Evolutionary conservation across 208 protist genomes (phyloP), one percentile per base, ranked within the genome.

Genomic region (Vickermania spadyakhi): DNA sequence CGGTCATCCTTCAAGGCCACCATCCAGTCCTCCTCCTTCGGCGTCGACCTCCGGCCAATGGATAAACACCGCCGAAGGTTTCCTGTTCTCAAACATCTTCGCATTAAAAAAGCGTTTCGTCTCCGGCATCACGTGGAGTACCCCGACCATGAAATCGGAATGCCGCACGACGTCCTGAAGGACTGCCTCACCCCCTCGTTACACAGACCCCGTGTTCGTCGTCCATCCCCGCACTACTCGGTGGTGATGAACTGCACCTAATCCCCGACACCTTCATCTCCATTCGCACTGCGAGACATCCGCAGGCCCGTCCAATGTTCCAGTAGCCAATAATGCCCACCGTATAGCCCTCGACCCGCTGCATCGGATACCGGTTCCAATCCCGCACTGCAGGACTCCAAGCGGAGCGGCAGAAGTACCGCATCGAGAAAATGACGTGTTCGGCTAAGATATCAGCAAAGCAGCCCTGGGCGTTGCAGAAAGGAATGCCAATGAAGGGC

Each of bases 261-360:
- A 82, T 68, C 5, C 79, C 83, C 1, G 73, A 77, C 27, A 79
- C 73, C 3, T 80, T 56, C 69, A 92, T 73, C 14, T 58, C 66
- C 27, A 92, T 51, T 23, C 66, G 64, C 26, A 56, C 28, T 31
- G 73, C 54, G 42, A 79, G 61, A 23, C 67, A 57, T 11, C 62
- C 77, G 3, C 67, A 72, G 21, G 71, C 71, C 18, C 70, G 64
- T 4, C 79, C 81, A 72, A 92, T 89, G 57, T 84, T 71, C 28
- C 85, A 79, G 72, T 88, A 92, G 57, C 85, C 85, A 36, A 92
- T 64, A 41, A 92, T 75, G 18, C 85, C 85, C 4, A 92, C 62
- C 68, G 73, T 85, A 65, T 75, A 28, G 3, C 81, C 74, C 29
- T 69, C 66, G 2, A 79, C 68, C 26, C 84, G 75, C 4, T 62